Conservation (phyloP, 2,329 filamentous ascomycete species). For the Alternaria arborescens region DNA sequence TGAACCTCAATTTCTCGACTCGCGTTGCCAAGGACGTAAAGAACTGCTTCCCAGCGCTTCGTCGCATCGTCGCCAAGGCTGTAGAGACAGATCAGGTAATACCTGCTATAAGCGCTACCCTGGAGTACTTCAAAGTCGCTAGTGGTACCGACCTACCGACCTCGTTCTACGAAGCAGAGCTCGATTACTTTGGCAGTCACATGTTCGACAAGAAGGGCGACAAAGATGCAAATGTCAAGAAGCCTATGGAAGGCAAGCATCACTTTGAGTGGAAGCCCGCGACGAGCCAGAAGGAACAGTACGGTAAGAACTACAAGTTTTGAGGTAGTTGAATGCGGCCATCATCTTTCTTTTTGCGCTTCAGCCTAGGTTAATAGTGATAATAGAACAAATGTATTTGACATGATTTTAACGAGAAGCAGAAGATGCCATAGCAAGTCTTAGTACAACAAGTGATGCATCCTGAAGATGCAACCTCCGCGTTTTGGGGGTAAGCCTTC, state of each 20-base stretch:
- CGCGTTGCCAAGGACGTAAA: constrained; percentile 64
- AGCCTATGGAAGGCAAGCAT: constrained; percentile 65
- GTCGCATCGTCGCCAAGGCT: constrained; percentile 64
- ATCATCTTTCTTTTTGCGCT: neutral
- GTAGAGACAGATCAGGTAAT: constrained; percentile 67
- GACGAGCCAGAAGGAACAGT: constrained; percentile 33
- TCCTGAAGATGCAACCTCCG: neutral
- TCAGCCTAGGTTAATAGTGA: neutral
- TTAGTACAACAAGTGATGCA: neutral
- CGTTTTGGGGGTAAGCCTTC: neutral
- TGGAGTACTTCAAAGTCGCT: constrained; percentile 74
- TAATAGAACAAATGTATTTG: neutral
- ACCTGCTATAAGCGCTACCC: constrained; percentile 66
- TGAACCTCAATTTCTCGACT: constrained; percentile 54
- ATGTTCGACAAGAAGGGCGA: constrained; percentile 69
- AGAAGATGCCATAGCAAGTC: neutral
- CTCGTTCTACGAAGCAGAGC: constrained; percentile 73
- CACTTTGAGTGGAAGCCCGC: constrained; percentile 70
- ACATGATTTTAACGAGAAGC: neutral
- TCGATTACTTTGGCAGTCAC: constrained; percentile 76
- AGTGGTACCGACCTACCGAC: constrained; percentile 69
- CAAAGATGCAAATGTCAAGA: constrained; percentile 54
- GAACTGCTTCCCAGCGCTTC: constrained; percentile 61
- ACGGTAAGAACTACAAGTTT: constrained; percentile 25
- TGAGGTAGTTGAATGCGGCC: neutral